Base-by-base conservation (phyloP, 1,139 yeast genomes). In the Saccharomycopsis hybrid region DNA sequence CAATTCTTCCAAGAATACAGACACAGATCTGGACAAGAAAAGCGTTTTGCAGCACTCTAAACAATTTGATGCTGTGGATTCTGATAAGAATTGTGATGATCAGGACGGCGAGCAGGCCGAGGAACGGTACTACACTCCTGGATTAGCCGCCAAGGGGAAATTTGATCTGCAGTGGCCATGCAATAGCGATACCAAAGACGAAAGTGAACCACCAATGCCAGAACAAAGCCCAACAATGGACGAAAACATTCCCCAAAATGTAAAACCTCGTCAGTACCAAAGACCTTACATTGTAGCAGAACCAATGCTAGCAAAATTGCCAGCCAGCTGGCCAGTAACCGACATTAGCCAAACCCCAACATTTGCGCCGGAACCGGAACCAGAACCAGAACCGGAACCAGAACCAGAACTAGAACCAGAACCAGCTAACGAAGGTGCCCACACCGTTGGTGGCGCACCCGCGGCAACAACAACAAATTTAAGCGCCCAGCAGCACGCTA, bases 401-500 rank as follows among this genome's bases (percentile, higher is more conserved):
- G 18, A 18, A 28, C 4, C 46, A 33, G 8, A 11, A 24, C 24
- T 24, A 11, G 24, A 11, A 11, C 7, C 18, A n/a, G 7, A 5
- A 36, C 7, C 24, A 36, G 5, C 24, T 5, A 7, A 5, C 9
- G 13, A 5, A n/a, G 24, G 24, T 18, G 18, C 18, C 18, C 18
- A 18, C 18, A 18, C 18, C 18, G 18, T 18, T 18, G 18, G 18
- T 18, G 18, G 18, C 18, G 18, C 18, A 18, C 18, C 18, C 18
- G 18, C 18, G 18, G 18, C 18, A 7, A 31, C 35, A 31, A 11
- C 35, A 31, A 11, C 35, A 31, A 31, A 7, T 7, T 8, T 11
- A 31, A 11, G 11, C 7, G 7, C 35, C 35, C 35, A 31, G 35
- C 35, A 31, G 18, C 67, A 50, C 57, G 61, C 28, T 18, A 74